Evolutionary conservation across 2,329 filamentous ascomycete species (phyloP), one percentile per base, ranked within the genome.

Genomic region (Hypocreales sp.): DNA sequence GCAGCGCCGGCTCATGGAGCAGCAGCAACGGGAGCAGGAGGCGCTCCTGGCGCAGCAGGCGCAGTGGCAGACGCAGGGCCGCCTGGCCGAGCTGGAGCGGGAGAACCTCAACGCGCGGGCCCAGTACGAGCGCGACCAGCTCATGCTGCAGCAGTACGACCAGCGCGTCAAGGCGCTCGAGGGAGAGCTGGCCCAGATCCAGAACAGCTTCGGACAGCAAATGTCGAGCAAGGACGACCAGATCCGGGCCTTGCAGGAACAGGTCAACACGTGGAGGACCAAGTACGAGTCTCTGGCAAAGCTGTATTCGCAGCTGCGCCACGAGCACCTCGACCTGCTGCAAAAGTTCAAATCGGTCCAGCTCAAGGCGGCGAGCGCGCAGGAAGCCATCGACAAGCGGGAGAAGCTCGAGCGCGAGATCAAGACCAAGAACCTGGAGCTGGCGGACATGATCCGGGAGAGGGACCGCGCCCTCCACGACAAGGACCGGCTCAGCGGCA

Each of bases 381-480:
- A 95, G 48, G 90, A 98, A 57, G 90, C 90, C 2, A 93, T 95
- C 36, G 90, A 95, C 31, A 76, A 72, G 41, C 77, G 87, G 7
- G 90, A 98, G 59, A 93, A 92, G 61, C 67, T 98, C 28, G 84
- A 95, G 58, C 79, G 87, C 19, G 90, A 98, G 57, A 79, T 98
- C 50, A 98, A 98, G 69, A 94, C 87, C 17, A 98, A 98, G 70
- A 98, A 98, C 48, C 62, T 98, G n/a, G 90, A 98, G 53, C 59
- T 98, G 35, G 90, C 90, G 18, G 84, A 95, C 50, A 95, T 98
- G 90, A 98, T 98, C 38, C 73, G 90, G 23, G 90, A 98, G 58
- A 71, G 90, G 40, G 90, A 98, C 47, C 74, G 90, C 37, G 90
- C 90, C 17, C 57, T 94, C 28, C 83, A 95, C 46, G 90, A 98